phyloP scores from a whole-genome alignment of 306 rosid genomes.

The Acmispon strigosus region DNA sequence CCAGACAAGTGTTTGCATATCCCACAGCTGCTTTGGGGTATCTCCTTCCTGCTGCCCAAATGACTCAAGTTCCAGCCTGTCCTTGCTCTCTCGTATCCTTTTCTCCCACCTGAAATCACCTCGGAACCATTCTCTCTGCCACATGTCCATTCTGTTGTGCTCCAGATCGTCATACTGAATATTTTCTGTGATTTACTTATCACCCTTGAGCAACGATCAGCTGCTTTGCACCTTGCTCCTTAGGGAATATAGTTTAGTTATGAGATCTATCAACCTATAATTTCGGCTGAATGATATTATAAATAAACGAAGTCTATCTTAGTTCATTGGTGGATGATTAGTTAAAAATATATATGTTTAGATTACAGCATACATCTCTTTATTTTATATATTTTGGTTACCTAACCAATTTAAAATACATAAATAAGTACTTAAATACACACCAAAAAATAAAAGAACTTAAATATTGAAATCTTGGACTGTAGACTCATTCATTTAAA shows the following conservation, averaged over 20 bases:
- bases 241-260: neutral
- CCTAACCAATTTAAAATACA: neutral
- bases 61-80: neutral
- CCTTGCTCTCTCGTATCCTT: neutral
- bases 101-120: neutral
- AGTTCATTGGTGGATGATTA: neutral
- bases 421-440: neutral
- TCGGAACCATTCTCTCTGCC: neutral
- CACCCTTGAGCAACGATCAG: neutral
- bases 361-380: neutral
- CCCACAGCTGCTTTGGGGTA: neutral
- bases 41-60: constrained; percentile 1
- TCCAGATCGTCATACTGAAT: neutral
- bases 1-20: neutral
- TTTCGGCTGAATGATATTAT: neutral
- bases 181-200: neutral
- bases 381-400: neutral
- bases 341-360: neutral
- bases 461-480: neutral
- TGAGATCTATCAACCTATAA: neutral
- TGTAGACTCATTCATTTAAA: neutral
- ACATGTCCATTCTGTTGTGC: neutral
- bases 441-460: no score
- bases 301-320: neutral
- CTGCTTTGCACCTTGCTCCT: neutral